Conservation (phyloP, 176 grass and related monocot genomes). For the Thinopyrum elongatum region DNA sequence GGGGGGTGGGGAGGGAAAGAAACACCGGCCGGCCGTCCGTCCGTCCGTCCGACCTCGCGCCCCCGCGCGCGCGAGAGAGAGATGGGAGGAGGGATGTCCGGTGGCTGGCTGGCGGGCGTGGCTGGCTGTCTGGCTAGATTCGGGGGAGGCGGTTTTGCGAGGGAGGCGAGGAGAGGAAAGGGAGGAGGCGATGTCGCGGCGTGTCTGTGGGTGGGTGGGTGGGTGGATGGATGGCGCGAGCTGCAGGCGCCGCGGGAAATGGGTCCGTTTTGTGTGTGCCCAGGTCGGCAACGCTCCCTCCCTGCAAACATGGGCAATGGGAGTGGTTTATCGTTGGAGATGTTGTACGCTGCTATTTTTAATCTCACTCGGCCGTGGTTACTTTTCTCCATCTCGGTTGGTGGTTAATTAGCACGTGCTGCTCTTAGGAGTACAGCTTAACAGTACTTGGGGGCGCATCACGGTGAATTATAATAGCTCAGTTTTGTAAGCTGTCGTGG, state of each 20-base stretch:
- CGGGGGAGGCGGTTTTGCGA: constrained; percentile 26
- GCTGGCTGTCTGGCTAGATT: constrained; percentile 31
- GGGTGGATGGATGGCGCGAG: background rate
- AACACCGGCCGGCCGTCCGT: background rate
- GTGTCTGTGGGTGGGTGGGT: background rate
- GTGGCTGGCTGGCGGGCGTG: background rate
- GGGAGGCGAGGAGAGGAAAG: constrained; percentile 26
- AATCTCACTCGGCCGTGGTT: background rate
- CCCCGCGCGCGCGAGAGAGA: background rate
- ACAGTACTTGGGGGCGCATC: too few relatives aligned
- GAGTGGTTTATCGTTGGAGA: background rate
- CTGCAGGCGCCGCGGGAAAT: constrained; percentile 5
- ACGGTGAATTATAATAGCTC: too few relatives aligned
- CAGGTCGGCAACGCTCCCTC: background rate
- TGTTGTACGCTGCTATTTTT: background rate
- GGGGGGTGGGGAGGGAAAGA: too few relatives aligned
- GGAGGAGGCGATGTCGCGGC: background rate
- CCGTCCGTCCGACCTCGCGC: constrained; percentile 2
- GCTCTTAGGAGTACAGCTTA: too few relatives aligned
- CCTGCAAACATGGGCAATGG: background rate
- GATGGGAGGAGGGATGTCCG: background rate
- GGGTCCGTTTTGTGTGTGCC: background rate
- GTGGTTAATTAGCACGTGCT: background rate
- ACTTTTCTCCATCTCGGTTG: background rate
- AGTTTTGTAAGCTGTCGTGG: too few relatives aligned